phyloP scores from a whole-genome alignment of 192 early-diverging fungal genomes.

The Diversispora eburnea region DNA sequence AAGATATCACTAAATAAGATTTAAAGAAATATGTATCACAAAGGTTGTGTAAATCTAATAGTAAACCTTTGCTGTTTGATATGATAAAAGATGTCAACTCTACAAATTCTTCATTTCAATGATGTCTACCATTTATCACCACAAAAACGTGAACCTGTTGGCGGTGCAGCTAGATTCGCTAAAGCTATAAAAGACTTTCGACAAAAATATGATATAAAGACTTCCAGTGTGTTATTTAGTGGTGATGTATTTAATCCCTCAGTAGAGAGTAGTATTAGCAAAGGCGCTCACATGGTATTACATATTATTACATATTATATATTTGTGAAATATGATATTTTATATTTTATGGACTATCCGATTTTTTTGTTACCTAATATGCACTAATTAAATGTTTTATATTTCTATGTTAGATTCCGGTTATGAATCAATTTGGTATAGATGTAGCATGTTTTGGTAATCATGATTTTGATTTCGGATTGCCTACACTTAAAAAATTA shows the following conservation, averaged over 20 bases:
- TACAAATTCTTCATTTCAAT: slow-evolving; percentile 60
- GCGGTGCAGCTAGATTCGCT: slow-evolving; percentile 63
- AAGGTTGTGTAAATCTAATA: no score
- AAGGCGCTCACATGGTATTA: slow-evolving; percentile 58
- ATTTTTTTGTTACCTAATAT: background rate
- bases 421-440: slow-evolving; percentile 57
- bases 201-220: slow-evolving; percentile 12
- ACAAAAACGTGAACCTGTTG: slow-evolving; percentile 52
- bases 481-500: slow-evolving; percentile 48
- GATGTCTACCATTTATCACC: slow-evolving; percentile 61
- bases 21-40: no score
- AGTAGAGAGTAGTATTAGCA: slow-evolving; percentile 62
- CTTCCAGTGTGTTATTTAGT: slow-evolving; percentile 55
- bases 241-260: slow-evolving; percentile 68
- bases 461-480: slow-evolving; percentile 74
- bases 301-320: no score
- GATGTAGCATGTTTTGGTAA: slow-evolving; percentile 64
- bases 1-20: no score
- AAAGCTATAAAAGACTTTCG: slow-evolving; percentile 42
- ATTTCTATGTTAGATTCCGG: slow-evolving; percentile 33
- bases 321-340: no score
- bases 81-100: slow-evolving; percentile 28
- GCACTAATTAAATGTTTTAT: background rate
- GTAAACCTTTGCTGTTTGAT: no score
- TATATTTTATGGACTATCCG: background rate